Conservation (phyloP, 2,329 filamentous ascomycete species). For the Trichoderma brevicompactum region DNA sequence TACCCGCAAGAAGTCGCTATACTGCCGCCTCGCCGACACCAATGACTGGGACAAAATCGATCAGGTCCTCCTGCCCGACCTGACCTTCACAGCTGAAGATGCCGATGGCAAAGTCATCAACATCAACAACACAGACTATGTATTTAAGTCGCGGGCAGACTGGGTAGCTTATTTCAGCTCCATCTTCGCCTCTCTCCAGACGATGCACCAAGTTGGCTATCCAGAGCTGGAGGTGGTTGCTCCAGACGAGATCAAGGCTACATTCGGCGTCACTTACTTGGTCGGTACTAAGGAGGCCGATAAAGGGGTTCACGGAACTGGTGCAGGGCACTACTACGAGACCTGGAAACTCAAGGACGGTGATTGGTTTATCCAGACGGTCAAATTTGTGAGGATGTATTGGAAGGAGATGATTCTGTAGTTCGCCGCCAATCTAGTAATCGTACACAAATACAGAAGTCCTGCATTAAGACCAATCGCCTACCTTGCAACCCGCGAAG, state of each 20-base stretch:
- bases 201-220: neutral
- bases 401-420: conserved; percentile 10
- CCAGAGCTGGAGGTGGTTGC: neutral
- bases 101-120: neutral
- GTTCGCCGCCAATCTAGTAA: neutral
- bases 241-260: neutral
- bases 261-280: neutral
- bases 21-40: neutral
- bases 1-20: neutral
- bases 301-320: conserved; percentile 1
- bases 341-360: conserved; percentile 20
- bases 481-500: neutral
- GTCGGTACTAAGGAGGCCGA: neutral
- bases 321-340: conserved; percentile 14
- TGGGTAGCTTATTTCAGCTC: neutral
- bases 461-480: too few relatives aligned
- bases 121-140: neutral
- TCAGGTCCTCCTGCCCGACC: neutral
- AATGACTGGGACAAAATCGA: neutral
- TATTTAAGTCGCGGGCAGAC: neutral
- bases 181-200: neutral
- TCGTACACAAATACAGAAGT: neutral
- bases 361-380: conserved; percentile 7
- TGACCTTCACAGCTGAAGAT: neutral
- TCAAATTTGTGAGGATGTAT: conserved; percentile 4